Percentiles rank a stretch among this genome's conserved stretches.
Evolutionary conservation across 2,329 filamentous ascomycete genomes (phyloP).

Genomic region (Fusarium pseudoanthophilum): DNA sequence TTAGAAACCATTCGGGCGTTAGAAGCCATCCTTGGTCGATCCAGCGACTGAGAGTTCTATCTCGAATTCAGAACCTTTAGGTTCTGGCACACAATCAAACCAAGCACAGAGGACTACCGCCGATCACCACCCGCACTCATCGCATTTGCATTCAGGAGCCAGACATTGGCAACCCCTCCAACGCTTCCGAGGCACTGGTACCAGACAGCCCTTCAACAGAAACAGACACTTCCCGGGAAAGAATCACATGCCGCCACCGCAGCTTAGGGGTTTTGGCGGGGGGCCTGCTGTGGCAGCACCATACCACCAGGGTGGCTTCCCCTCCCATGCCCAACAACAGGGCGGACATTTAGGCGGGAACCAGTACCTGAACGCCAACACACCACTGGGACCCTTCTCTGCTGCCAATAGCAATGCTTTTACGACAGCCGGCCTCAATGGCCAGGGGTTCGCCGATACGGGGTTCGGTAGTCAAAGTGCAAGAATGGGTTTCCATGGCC

Average conservation of each 20-base stretch:
- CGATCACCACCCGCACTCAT: background rate
- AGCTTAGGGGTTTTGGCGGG: conserved; percentile 53
- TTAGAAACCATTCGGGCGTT: conserved; percentile 47
- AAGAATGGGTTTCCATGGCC: conserved; percentile 82
- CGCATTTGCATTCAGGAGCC: background rate
- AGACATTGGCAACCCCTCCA: background rate
- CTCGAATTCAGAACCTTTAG: background rate
- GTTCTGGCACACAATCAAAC: background rate
- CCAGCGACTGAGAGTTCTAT: background rate
- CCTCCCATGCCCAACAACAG: conserved; percentile 63
- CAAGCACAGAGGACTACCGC: background rate
- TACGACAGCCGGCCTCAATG: conserved; percentile 67
- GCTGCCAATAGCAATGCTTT: conserved; percentile 65
- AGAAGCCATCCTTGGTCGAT: conserved; percentile 36
- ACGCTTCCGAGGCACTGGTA: background rate
- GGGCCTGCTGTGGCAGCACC: conserved; percentile 53
- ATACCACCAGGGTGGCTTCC: conserved; percentile 61
- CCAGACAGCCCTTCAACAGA: background rate
- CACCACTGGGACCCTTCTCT: conserved; percentile 74
- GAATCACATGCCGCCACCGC: conserved; percentile 51
- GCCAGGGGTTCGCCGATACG: conserved; percentile 69
- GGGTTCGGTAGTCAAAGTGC: conserved; percentile 88
- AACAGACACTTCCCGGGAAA: background rate
- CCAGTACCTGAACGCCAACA: conserved; percentile 77
- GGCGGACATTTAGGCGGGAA: conserved; percentile 69